Base-by-base conservation (phyloP, 164 flowering plant species). In the Litsea cubeba region DNA sequence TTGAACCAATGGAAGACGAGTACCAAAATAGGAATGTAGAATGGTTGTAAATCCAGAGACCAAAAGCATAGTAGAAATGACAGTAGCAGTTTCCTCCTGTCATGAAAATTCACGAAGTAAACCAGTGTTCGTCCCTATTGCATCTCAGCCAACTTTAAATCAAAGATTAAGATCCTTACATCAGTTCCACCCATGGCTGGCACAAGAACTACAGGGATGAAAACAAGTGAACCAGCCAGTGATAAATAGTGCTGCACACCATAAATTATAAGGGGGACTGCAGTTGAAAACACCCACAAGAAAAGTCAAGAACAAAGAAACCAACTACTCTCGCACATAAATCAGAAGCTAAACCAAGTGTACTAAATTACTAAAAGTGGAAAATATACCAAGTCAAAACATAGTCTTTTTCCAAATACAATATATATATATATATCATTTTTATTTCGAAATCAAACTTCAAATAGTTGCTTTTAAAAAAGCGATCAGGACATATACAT, bases 131-230 rank as follows among this genome's bases (percentile, higher is more conserved):
- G 49, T 46, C 54, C 50, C 40, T 66, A 25, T 68, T 49, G 60
- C n/a, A 62, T 3, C 32, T 68, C 25, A 7, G n/a, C 57, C 17
- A 72, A 69, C 68, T 18, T 65, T 74, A 51, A 6, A 25, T 22
- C 25, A 26, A 32, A 23, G 65, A 71, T 14, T n/a, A 50, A 65
- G 62, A 79, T 71, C 76, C 96, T 89, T 85, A 95, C 98, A 87
- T 95, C 97, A 54, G 88, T 88, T 82, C 98, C 98, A 69, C 97
- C 98, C 98, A 95, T 95, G 74, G 88, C 86, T 12, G 98, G 98
- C 58, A 95, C 97, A 5, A 89, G 83, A 65, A 92, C 78, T 79
- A 88, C 74, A 73, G 98, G 98, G 64, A 90, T 87, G 82, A 95
- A 88, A 75, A 95, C 79, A 65, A 92, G 88, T 10, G 98, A 95